Conservation (phyloP, 2,329 filamentous ascomycete genomes). For the Colletotrichum musicola region DNA sequence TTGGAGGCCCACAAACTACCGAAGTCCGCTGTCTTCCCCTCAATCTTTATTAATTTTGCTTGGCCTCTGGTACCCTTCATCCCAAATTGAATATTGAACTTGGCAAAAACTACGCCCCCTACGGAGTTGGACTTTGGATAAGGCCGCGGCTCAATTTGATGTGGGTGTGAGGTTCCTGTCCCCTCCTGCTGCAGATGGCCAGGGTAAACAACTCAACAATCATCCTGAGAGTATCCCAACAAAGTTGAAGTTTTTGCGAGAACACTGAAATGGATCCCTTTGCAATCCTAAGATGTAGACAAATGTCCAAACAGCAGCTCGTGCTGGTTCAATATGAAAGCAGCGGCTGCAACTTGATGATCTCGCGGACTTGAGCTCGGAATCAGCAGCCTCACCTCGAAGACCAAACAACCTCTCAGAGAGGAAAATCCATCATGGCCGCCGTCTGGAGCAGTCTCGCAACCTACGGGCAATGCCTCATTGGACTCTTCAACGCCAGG, state of each 20-base stretch:
- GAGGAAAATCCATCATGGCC: not conserved
- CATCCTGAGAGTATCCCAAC: not conserved
- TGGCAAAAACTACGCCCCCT: too few relatives aligned
- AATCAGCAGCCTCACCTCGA: not conserved
- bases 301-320: too few relatives aligned
- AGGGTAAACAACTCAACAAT: conserved; percentile 2
- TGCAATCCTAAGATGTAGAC: too few relatives aligned
- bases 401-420: not conserved
- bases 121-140: too few relatives aligned
- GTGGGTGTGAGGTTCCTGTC: not conserved
- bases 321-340: too few relatives aligned
- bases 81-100: too few relatives aligned
- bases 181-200: not conserved
- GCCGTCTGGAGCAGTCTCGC: conserved; percentile 1
- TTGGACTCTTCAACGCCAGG: not conserved
- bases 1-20: conserved; percentile 13
- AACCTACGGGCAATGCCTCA: not conserved
- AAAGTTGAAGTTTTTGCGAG: not conserved
- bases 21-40: not conserved
- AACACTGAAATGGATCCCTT: too few relatives aligned
- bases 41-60: not conserved
- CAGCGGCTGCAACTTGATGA: too few relatives aligned
- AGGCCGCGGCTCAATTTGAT: not conserved
- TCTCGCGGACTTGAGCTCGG: not conserved
- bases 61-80: not conserved